Conservation (phyloP, 2,329 filamentous ascomycete species). For the Phyllosticta capitalensis region DNA sequence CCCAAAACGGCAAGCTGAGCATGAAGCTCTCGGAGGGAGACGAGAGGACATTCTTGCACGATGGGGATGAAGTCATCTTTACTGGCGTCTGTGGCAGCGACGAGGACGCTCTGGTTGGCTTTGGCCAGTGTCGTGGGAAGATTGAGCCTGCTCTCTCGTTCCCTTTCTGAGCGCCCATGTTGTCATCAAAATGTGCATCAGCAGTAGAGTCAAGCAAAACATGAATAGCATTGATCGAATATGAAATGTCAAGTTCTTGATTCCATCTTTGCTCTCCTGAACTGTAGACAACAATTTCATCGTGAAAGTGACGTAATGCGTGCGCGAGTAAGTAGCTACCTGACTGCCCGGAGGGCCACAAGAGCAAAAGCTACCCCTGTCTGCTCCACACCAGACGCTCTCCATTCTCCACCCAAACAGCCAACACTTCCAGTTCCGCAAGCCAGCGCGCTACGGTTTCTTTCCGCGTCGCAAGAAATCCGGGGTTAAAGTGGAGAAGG, state of each 20-base stretch:
- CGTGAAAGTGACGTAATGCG: background rate
- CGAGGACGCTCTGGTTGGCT: constrained; percentile 57
- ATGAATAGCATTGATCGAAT: too few species aligned
- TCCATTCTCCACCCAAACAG: background rate
- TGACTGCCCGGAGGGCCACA: background rate
- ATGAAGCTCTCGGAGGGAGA: constrained; percentile 55
- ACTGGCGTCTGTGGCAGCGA: constrained; percentile 54
- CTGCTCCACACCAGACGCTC: background rate
- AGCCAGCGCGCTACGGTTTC: too few species aligned
- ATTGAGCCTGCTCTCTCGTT: constrained; percentile 36
- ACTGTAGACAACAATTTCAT: too few species aligned
- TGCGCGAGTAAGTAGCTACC: background rate
- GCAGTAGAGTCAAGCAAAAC: background rate
- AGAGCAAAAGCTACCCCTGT: background rate
- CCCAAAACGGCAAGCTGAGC: constrained; percentile 55
- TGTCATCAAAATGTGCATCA: background rate
- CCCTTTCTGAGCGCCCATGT: background rate
- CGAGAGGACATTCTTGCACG: constrained; percentile 60
- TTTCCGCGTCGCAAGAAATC: too few species aligned
- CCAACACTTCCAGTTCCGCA: background rate
- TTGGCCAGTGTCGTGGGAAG: constrained; percentile 61
- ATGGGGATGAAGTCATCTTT: constrained; percentile 62
- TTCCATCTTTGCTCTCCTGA: background rate
- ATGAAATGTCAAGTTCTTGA: too few species aligned
- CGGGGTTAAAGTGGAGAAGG: too few species aligned